A percentile compares a stretch with the other conserved stretches of the same genome.
Evolutionary conservation across 495 filamentous ascomycete species (phyloP).

Genomic region (Alectoria sarmentosa): DNA sequence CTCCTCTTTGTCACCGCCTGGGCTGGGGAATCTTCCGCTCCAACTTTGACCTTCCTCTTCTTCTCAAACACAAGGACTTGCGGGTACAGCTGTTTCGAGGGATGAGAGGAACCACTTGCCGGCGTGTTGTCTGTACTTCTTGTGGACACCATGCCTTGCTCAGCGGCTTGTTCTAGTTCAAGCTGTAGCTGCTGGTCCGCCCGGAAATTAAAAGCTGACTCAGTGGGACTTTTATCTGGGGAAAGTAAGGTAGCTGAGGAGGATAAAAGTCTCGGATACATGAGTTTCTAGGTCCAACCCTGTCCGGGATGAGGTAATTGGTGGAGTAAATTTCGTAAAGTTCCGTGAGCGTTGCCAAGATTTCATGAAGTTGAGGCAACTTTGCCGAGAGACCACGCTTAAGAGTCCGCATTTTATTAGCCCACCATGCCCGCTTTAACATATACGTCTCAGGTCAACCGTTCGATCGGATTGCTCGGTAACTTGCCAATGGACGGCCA

Average conservation of each 20-base stretch:
- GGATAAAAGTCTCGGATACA: constrained; percentile 4
- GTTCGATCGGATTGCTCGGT: too few species aligned
- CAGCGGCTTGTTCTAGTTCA: constrained; percentile 9
- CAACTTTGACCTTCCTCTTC: background rate
- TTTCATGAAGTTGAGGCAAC: background rate
- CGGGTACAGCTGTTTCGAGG: background rate
- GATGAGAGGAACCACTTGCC: background rate
- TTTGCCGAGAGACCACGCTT: background rate
- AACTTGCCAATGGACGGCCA: too few species aligned
- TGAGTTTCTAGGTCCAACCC: constrained; percentile 2
- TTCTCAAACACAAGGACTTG: background rate
- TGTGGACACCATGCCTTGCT: constrained; percentile 11
- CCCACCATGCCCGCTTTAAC: too few species aligned
- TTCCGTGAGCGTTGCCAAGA: constrained; percentile 8
- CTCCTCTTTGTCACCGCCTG: background rate
- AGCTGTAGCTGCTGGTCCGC: background rate
- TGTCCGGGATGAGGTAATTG: constrained; percentile 9
- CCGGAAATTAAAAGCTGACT: background rate
- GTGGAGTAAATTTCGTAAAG: constrained; percentile 8
- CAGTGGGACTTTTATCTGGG: background rate
- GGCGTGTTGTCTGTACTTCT: constrained; percentile 11
- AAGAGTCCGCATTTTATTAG: too few species aligned
- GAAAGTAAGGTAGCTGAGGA: background rate
- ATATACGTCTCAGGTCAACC: too few species aligned
- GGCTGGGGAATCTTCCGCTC: background rate